A percentile compares a stretch with the other conserved stretches of the same genome.
These are phyloP conservation scores for Dioszegia hungarica DNA, from an alignment of 768 basidiomycete genomes.

Conservation along the genomic window DNA sequence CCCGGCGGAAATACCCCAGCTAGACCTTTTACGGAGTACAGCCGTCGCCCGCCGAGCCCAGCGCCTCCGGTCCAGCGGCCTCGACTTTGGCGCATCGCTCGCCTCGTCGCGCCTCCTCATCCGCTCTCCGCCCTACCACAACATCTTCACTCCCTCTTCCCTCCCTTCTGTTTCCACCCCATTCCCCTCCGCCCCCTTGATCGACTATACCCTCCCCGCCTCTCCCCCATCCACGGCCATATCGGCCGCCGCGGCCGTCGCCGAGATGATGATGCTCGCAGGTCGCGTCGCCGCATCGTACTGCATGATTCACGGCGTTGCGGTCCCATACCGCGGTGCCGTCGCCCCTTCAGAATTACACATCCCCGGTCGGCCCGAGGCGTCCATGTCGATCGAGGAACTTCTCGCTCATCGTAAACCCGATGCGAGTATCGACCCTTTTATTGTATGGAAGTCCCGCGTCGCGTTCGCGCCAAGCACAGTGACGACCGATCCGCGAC, in stretches of 20 bases:
- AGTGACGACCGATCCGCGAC: constrained; percentile 50
- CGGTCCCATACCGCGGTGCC: constrained; percentile 59
- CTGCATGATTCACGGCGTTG: constrained; percentile 59
- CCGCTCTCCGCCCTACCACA: constrained; percentile 1
- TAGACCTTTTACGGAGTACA: constrained; percentile 7
- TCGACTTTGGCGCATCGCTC: constrained; percentile 17
- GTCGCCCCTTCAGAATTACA: constrained; percentile 32
- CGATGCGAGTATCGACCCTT: constrained; percentile 41
- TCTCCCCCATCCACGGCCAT: not conserved
- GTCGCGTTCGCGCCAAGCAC: constrained; percentile 44
- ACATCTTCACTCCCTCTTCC: constrained; percentile 12
- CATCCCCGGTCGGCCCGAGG: constrained; percentile 12
- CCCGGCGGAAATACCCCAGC: not conserved
- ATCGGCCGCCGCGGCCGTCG: constrained; percentile 49
- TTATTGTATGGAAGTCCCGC: constrained; percentile 47
- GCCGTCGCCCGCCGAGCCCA: constrained; percentile 15
- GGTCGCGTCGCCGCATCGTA: constrained; percentile 71
- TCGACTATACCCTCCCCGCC: constrained; percentile 19
- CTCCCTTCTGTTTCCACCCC: not conserved
- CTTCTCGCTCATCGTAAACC: constrained; percentile 56
- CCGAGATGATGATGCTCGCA: constrained; percentile 78
- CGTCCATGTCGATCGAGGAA: constrained; percentile 50
- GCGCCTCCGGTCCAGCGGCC: constrained; percentile 17
- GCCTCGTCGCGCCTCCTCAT: constrained; percentile 3
- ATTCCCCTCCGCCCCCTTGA: not conserved